Conservation (phyloP, 257 asterid species). For the Coffea canephora region DNA sequence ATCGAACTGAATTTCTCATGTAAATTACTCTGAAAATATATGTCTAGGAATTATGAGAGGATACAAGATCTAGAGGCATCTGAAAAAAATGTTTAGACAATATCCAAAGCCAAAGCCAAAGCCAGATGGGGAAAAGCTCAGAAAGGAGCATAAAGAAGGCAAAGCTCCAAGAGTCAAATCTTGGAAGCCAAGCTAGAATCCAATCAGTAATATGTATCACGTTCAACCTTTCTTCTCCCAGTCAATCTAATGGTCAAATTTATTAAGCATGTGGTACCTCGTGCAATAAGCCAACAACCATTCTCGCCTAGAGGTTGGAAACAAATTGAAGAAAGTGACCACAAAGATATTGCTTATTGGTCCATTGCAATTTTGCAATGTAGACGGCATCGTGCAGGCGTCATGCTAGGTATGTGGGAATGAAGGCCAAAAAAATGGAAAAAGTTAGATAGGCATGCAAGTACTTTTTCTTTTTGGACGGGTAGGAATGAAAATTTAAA, state of each 20-base stretch:
- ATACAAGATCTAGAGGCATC: slow-evolving; percentile 8
- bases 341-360: background rate
- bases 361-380: background rate
- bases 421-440: too few species aligned
- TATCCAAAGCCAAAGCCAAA: background rate
- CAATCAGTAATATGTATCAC: background rate
- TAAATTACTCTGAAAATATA: background rate
- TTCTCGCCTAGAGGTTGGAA: background rate
- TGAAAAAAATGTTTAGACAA: background rate
- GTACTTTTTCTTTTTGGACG: too few species aligned
- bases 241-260: background rate
- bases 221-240: background rate
- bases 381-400: background rate
- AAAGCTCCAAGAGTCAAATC: slow-evolving; percentile 14
- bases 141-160: background rate
- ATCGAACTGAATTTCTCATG: background rate
- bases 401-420: background rate
- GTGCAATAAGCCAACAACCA: background rate
- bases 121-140: background rate
- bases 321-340: background rate
- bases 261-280: background rate
- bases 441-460: too few species aligned
- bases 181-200: slow-evolving; percentile 25
- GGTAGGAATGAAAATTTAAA: too few species aligned
- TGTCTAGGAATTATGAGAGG: background rate